phyloP scores from a whole-genome alignment of 495 filamentous ascomycete genomes.

The Podospora bellae-mahoneyi region DNA sequence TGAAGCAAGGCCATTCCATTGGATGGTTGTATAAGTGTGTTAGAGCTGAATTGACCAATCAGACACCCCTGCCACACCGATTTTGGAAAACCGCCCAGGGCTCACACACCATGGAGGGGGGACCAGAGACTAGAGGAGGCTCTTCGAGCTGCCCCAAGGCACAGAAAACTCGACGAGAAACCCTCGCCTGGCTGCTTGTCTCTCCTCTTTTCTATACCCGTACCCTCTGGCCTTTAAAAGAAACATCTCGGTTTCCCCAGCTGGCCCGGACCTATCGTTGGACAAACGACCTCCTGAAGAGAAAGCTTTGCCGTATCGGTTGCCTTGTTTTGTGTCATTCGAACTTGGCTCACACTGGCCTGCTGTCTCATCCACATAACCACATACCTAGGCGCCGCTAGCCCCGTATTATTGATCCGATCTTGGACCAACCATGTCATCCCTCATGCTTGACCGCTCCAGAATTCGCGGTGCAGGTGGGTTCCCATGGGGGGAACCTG shows the following conservation, averaged over 20 bases:
- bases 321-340: constrained; percentile 22
- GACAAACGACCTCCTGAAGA: constrained; percentile 9
- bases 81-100: constrained; percentile 10
- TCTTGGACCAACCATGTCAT: constrained; percentile 25
- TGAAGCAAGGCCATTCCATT: constrained; percentile 10
- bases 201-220: constrained; percentile 10
- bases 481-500: neutral
- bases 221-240: constrained; percentile 7
- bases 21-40: constrained; percentile 1
- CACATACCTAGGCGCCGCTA: constrained; percentile 15
- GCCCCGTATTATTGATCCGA: constrained; percentile 10
- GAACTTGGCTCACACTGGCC: constrained; percentile 11
- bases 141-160: constrained; percentile 11
- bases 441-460: constrained; percentile 13
- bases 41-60: constrained; percentile 19
- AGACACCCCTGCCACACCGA: constrained; percentile 12
- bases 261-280: constrained; percentile 13
- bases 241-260: constrained; percentile 15
- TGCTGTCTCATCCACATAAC: constrained; percentile 23
- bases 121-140: constrained; percentile 11
- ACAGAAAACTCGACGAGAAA: constrained; percentile 16
- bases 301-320: constrained; percentile 16
- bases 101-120: neutral
- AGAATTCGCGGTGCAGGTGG: neutral
- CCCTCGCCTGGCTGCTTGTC: constrained; percentile 13